These are phyloP conservation scores for Linum trigynum DNA, from an alignment of 345 rosid species.

Conservation along the genomic window DNA sequence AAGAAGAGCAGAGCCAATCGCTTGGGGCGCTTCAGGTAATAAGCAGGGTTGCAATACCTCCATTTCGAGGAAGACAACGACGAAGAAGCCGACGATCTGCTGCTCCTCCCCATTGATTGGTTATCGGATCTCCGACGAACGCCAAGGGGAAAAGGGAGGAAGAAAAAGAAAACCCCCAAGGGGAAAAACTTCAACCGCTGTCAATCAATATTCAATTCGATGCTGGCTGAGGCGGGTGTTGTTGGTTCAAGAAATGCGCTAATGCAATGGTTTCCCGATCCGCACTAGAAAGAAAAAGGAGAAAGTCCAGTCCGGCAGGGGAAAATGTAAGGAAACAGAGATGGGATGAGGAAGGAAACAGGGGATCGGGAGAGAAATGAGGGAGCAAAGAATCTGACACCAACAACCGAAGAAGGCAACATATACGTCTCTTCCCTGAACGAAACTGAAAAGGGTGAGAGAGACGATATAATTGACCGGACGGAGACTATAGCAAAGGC, in stretches of 20 bases:
- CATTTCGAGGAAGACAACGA: slow-evolving; percentile 28
- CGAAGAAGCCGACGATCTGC: slow-evolving; percentile 29
- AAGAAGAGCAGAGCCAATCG: slow-evolving; percentile 64
- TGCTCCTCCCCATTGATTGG: slow-evolving; percentile 34
- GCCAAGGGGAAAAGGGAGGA: background rate
- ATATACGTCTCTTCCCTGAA: too few species aligned
- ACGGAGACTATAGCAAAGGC: too few species aligned
- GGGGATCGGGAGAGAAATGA: background rate
- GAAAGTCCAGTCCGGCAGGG: background rate
- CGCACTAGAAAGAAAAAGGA: too few species aligned
- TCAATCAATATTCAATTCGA: too few species aligned
- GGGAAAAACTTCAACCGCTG: background rate
- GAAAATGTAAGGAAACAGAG: background rate
- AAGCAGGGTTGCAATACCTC: slow-evolving; percentile 59
- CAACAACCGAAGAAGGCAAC: too few species aligned
- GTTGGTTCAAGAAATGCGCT: background rate
- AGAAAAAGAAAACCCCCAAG: background rate
- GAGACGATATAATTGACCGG: background rate
- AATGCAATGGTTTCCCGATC: background rate
- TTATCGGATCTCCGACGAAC: background rate
- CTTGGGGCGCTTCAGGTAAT: slow-evolving; percentile 67
- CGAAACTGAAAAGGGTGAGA: background rate
- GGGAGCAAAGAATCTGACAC: background rate
- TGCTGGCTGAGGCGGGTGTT: too few species aligned
- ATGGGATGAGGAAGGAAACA: background rate